Conservation (phyloP, 1,139 yeast genomes). For the Saccharomyces pastorianus region DNA sequence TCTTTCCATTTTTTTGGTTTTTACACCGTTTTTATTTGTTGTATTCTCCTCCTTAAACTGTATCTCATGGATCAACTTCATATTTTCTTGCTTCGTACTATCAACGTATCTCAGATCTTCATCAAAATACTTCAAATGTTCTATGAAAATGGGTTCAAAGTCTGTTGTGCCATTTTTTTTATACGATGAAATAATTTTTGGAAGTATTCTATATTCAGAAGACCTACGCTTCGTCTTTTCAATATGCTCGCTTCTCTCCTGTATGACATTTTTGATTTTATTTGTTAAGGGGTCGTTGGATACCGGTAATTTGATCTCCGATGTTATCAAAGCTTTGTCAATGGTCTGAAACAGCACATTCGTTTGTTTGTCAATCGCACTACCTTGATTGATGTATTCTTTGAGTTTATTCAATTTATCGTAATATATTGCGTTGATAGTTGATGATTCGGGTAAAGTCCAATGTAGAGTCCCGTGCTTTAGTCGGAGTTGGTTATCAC, state of each 20-base stretch:
- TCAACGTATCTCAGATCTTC: constrained; percentile 29
- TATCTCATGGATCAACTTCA: constrained; percentile 38
- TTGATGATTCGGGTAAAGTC: constrained; percentile 39
- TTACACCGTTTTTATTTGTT: not conserved
- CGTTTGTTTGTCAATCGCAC: constrained; percentile 46
- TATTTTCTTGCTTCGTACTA: constrained; percentile 35
- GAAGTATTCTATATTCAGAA: constrained; percentile 42
- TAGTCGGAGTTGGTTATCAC: constrained; percentile 45
- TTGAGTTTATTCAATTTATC: constrained; percentile 40
- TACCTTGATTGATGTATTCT: constrained; percentile 50
- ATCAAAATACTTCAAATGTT: constrained; percentile 38
- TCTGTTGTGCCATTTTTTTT: constrained; percentile 28
- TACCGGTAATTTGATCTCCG: constrained; percentile 20
- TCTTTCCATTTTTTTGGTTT: constrained; percentile 7
- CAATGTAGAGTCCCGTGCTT: constrained; percentile 45
- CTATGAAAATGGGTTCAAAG: constrained; percentile 34
- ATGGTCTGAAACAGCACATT: constrained; percentile 24
- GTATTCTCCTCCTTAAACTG: constrained; percentile 19
- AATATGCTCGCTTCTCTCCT: constrained; percentile 33
- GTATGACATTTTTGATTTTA: constrained; percentile 21
- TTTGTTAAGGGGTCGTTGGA: constrained; percentile 20
- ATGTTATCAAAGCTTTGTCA: constrained; percentile 27
- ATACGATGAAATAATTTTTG: constrained; percentile 44
- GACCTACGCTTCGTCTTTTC: constrained; percentile 41
- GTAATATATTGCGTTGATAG: constrained; percentile 35